Evolutionary conservation across 2,329 filamentous ascomycete species (phyloP).

Genomic region (Arthrobotrys musiformis): DNA sequence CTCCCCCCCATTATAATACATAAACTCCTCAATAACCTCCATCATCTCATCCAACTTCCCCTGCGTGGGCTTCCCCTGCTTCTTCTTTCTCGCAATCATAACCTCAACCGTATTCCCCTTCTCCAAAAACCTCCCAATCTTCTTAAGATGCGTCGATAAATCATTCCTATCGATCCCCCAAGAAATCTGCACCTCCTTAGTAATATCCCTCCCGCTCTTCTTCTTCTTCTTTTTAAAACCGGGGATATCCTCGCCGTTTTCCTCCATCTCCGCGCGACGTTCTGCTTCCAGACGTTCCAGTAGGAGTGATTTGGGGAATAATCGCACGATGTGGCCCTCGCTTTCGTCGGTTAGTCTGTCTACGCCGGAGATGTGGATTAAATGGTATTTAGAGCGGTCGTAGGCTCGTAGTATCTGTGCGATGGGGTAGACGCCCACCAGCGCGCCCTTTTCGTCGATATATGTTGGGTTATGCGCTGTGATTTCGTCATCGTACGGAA

Average conservation of each 20-base stretch:
- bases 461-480: constrained; percentile 20
- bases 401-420: constrained; percentile 41
- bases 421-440: constrained; percentile 27
- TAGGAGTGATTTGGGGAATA: constrained; percentile 33
- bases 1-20: constrained; percentile 51
- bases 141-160: constrained; percentile 75
- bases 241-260: not conserved
- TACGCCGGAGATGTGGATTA: constrained; percentile 36
- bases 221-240: constrained; percentile 34
- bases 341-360: constrained; percentile 31
- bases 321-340: constrained; percentile 45
- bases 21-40: constrained; percentile 64
- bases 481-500: constrained; percentile 54
- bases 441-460: constrained; percentile 37
- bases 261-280: not conserved
- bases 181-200: constrained; percentile 86
- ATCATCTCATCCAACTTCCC: constrained; percentile 73
- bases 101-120: constrained; percentile 82
- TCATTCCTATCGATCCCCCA: constrained; percentile 86
- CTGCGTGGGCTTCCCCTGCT: constrained; percentile 69
- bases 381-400: constrained; percentile 37
- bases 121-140: constrained; percentile 74
- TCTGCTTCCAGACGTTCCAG: constrained; percentile 18
- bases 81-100: constrained; percentile 74
- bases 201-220: constrained; percentile 11